phyloP scores from a whole-genome alignment of 1,284 basidiomycete genomes.

The Lentinula novae-zelandiae region DNA sequence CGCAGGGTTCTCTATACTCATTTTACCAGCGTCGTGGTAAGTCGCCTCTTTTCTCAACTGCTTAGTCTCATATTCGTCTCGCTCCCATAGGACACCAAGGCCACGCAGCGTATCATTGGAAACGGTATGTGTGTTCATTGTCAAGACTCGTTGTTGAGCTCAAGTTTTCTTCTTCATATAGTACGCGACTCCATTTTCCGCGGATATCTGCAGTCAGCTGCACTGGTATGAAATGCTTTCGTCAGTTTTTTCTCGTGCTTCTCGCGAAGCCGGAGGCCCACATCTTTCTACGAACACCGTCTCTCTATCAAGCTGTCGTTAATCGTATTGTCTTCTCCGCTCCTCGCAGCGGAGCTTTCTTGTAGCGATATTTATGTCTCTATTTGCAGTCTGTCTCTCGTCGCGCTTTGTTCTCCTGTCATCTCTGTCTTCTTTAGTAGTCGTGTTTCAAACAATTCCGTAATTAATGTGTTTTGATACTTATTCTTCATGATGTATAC shows the following conservation, averaged over 20 bases:
- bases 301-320: neutral
- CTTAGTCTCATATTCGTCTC: neutral
- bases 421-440: neutral
- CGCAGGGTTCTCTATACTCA: conserved; percentile 76
- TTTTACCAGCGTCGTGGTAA: conserved; percentile 73
- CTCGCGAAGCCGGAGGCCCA: neutral
- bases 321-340: neutral
- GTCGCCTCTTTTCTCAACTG: conserved; percentile 24
- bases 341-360: neutral
- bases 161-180: conserved; percentile 23
- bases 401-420: neutral
- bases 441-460: neutral
- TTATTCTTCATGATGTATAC: neutral
- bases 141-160: neutral
- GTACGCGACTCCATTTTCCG: conserved; percentile 72
- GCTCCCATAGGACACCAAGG: conserved; percentile 62
- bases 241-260: neutral
- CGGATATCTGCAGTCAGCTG: conserved; percentile 67
- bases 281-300: neutral
- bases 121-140: conserved; percentile 48
- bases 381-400: neutral
- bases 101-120: conserved; percentile 76
- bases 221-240: conserved; percentile 41
- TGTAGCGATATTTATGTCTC: neutral
- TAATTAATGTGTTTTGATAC: neutral